Evolutionary conservation across 371 early-diverging fungal species (phyloP).

Genomic region (Spraguea lophii): DNA sequence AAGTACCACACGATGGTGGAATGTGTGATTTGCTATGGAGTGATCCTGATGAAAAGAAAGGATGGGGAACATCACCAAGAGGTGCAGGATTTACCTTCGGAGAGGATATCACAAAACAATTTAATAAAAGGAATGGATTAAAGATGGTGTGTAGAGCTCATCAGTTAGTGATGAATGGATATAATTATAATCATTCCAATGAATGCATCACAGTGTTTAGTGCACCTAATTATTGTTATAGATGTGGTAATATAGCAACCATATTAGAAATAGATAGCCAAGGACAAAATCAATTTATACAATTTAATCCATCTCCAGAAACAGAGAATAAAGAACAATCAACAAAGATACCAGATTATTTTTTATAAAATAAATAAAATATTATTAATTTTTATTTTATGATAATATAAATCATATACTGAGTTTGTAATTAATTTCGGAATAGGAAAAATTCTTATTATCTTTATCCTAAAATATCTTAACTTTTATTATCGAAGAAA

Average conservation of each 20-base stretch:
- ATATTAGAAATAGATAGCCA: slow-evolving; percentile 79
- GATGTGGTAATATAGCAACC: slow-evolving; percentile 93
- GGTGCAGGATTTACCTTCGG: slow-evolving; percentile 97
- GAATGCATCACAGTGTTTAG: slow-evolving; percentile 94
- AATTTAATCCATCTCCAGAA: slow-evolving; percentile 91
- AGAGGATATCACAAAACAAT: slow-evolving; percentile 67
- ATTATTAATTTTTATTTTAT: too few species aligned
- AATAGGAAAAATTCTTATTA: too few species aligned
- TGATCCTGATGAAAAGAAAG: slow-evolving; percentile 88
- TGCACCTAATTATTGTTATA: slow-evolving; percentile 97
- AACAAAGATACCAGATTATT: slow-evolving; percentile 91
- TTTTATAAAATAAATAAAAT: slow-evolving; percentile 54
- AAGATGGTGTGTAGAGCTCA: slow-evolving; percentile 89
- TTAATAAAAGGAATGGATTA: slow-evolving; percentile 83
- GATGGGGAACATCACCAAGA: slow-evolving; percentile 90
- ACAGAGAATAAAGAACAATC: slow-evolving; percentile 85
- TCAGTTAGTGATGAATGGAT: slow-evolving; percentile 97
- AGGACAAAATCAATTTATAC: slow-evolving; percentile 55
- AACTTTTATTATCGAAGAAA: too few species aligned
- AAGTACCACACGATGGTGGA: slow-evolving; percentile 91
- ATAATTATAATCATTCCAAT: slow-evolving; percentile 85
- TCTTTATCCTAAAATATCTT: too few species aligned
- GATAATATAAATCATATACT: too few species aligned
- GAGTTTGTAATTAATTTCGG: too few species aligned
- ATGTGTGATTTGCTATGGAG: slow-evolving; percentile 96